A percentile compares a stretch with the other conserved stretches of the same genome.
Conservation (phyloP, 306 rosid species). For the Prunus padus region DNA sequence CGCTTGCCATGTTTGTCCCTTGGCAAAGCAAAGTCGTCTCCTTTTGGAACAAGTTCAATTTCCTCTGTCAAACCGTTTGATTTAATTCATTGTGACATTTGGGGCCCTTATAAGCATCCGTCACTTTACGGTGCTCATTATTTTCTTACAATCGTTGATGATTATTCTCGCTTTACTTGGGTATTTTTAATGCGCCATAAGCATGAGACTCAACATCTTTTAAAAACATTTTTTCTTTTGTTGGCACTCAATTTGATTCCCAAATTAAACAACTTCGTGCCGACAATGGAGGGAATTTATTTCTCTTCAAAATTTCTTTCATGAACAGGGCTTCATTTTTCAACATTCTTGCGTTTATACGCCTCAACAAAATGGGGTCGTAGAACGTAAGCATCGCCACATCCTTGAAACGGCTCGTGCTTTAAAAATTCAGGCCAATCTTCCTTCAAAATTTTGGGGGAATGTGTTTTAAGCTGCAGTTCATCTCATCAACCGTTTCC, state of each 20-base stretch:
- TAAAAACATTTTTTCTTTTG: neutral
- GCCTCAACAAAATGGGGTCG: too few species aligned
- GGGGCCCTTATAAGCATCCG: neutral
- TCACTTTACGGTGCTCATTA: neutral
- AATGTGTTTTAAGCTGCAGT: too few species aligned
- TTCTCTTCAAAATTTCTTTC: too few species aligned
- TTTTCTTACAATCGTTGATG: constrained; percentile 9
- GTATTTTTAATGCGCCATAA: neutral
- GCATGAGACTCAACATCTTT: neutral
- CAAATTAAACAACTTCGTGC: neutral
- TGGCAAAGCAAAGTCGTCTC: neutral
- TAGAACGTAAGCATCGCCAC: too few species aligned
- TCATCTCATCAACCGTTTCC: too few species aligned
- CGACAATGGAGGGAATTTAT: neutral
- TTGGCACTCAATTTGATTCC: neutral
- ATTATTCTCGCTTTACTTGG: neutral
- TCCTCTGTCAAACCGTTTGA: neutral
- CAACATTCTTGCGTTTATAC: too few species aligned
- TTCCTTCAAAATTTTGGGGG: too few species aligned
- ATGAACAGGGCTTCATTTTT: too few species aligned
- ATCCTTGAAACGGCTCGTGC: too few species aligned
- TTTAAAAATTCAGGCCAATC: too few species aligned
- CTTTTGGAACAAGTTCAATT: neutral
- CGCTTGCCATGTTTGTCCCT: constrained; percentile 1
- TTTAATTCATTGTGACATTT: constrained; percentile 7